These are phyloP conservation scores for Pleoardoris graminearum DNA, from an alignment of 2,329 filamentous ascomycete genomes.

Conservation along the genomic window DNA sequence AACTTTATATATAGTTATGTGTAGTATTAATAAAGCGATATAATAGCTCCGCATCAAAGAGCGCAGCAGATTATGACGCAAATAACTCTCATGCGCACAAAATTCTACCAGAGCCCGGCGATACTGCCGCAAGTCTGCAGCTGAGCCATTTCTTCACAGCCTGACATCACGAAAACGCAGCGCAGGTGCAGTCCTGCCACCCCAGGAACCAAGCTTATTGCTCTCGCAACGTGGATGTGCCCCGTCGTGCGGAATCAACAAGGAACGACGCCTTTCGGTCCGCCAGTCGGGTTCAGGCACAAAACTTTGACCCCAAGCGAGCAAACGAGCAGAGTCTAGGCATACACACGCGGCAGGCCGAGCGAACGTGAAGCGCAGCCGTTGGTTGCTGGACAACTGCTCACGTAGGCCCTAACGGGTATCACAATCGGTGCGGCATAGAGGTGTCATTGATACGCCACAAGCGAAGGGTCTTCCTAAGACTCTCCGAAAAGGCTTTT, in stretches of 20 bases:
- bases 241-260: constrained; percentile 1
- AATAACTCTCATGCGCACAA: no score
- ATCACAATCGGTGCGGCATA: neutral
- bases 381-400: neutral
- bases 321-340: neutral
- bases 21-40: no score
- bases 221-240: constrained; percentile 1
- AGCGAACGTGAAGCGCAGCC: neutral
- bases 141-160: constrained; percentile 10
- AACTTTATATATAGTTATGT: no score
- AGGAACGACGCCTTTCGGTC: neutral
- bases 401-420: neutral
- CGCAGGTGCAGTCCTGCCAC: constrained; percentile 4
- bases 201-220: neutral
- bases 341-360: neutral
- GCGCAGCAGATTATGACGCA: no score
- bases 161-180: neutral
- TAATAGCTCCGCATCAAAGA: no score
- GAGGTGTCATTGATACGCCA: neutral
- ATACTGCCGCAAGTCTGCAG: no score
- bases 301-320: neutral
- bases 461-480: neutral
- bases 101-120: no score
- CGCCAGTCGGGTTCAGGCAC: neutral
- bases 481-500: neutral